Conservation (phyloP, 2,329 filamentous ascomycete species). For the Thielaviopsis ethacetica region DNA sequence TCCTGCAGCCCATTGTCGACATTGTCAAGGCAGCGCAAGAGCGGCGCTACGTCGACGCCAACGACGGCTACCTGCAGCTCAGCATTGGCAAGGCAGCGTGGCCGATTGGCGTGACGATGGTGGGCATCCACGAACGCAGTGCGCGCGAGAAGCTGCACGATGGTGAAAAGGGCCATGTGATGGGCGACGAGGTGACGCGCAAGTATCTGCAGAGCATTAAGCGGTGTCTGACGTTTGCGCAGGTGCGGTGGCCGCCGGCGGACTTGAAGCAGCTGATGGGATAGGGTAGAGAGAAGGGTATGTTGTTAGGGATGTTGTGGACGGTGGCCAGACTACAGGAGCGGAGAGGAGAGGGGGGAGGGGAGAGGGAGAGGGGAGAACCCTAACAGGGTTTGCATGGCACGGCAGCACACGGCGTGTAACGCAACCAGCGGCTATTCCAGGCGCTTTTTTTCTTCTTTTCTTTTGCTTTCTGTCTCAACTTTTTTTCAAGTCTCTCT, state of each 20-base stretch:
- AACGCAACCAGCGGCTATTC: too few relatives aligned
- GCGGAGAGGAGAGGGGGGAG: not conserved
- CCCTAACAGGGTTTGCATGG: not conserved
- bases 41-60: conserved; percentile 85
- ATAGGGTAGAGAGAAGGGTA: conserved; percentile 20
- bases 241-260: conserved; percentile 88
- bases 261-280: conserved; percentile 94
- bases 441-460: not conserved
- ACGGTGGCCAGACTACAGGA: too few relatives aligned
- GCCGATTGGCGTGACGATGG: conserved; percentile 99
- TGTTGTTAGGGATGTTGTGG: too few relatives aligned
- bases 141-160: conserved; percentile 91
- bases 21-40: conserved; percentile 86
- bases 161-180: conserved; percentile 77
- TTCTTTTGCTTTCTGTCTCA: not conserved
- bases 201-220: conserved; percentile 98
- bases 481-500: not conserved
- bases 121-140: conserved; percentile 94
- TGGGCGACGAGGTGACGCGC: conserved; percentile 88
- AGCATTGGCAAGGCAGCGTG: conserved; percentile 95
- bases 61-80: conserved; percentile 81
- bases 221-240: conserved; percentile 86
- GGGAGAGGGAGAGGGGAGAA: not conserved
- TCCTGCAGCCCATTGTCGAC: conserved; percentile 71
- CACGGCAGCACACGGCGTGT: too few relatives aligned